Evolutionary conservation across 805 yeast genomes (phyloP).

Genomic region (Metschnikowia peoriensis): DNA sequence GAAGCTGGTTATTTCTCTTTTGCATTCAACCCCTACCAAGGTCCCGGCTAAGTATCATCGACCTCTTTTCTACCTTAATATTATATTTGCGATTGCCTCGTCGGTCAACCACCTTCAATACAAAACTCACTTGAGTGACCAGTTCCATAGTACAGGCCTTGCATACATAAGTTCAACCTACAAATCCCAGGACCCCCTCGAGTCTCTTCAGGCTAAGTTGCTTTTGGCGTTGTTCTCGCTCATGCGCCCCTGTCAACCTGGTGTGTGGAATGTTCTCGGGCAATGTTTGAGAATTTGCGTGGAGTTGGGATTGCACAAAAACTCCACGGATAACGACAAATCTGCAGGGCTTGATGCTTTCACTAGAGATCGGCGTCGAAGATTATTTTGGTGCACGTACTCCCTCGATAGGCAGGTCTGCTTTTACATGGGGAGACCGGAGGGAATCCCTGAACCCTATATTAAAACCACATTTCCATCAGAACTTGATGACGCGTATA

Average conservation of each 20-base stretch:
- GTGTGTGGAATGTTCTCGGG: conserved; percentile 90
- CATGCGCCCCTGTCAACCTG: conserved; percentile 88
- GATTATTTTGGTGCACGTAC: conserved; percentile 84
- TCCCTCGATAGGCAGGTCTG: conserved; percentile 83
- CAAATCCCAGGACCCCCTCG: conserved; percentile 57
- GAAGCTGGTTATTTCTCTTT: conserved; percentile 18
- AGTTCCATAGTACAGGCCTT: conserved; percentile 67
- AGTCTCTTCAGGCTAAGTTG: conserved; percentile 69
- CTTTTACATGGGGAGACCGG: conserved; percentile 82
- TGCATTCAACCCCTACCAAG: conserved; percentile 27
- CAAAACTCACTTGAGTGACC: conserved; percentile 62
- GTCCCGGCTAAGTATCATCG: conserved; percentile 50
- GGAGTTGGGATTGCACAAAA: conserved; percentile 82
- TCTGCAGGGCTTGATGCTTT: conserved; percentile 47
- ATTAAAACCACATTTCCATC: conserved; percentile 72
- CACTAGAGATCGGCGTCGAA: conserved; percentile 57
- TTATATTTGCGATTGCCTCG: conserved; percentile 78
- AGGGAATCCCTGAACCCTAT: conserved; percentile 82
- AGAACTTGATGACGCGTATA: conserved; percentile 67
- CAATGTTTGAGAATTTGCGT: conserved; percentile 76
- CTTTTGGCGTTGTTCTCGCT: conserved; percentile 68
- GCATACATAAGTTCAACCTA: conserved; percentile 59
- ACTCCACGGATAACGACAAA: conserved; percentile 30
- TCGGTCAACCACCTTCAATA: conserved; percentile 70
- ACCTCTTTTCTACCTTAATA: conserved; percentile 68